These are phyloP conservation scores for Sclerotinia sclerotiorum DNA, from an alignment of 2,329 filamentous ascomycete genomes.

Conservation along the genomic window DNA sequence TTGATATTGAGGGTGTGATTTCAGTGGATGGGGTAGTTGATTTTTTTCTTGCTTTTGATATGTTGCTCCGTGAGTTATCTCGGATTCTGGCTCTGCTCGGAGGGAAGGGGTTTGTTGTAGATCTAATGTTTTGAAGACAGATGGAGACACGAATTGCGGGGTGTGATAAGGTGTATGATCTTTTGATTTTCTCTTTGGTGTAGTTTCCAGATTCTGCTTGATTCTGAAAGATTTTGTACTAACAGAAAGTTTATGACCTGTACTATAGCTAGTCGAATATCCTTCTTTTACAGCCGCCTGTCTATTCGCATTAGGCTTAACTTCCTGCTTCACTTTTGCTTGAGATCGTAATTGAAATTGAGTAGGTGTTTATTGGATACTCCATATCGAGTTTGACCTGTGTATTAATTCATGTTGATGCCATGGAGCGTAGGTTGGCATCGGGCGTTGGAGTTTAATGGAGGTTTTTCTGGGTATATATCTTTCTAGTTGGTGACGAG, in stretches of 20 bases:
- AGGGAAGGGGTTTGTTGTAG: not conserved
- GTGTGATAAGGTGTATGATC: not conserved
- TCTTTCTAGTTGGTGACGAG: not conserved
- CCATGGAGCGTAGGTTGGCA: not conserved
- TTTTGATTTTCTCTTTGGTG: not conserved
- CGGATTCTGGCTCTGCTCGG: not conserved
- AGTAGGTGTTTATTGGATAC: not conserved
- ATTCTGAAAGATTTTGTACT: too few species aligned
- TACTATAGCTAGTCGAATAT: too few species aligned
- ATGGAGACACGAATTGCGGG: not conserved
- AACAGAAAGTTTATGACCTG: not conserved
- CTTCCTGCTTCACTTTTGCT: not conserved
- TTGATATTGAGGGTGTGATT: not conserved
- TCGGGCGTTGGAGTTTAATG: not conserved
- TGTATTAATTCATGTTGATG: not conserved
- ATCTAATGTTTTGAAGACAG: too few species aligned
- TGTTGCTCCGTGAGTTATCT: not conserved
- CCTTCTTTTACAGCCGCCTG: not conserved
- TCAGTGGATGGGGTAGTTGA: not conserved
- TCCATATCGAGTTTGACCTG: not conserved
- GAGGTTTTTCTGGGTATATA: not conserved
- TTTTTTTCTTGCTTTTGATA: not conserved
- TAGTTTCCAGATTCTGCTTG: not conserved
- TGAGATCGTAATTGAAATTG: not conserved
- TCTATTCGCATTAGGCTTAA: not conserved